Conservation (phyloP, 371 early-diverging fungal species). For the Catenaria anguillulae region DNA sequence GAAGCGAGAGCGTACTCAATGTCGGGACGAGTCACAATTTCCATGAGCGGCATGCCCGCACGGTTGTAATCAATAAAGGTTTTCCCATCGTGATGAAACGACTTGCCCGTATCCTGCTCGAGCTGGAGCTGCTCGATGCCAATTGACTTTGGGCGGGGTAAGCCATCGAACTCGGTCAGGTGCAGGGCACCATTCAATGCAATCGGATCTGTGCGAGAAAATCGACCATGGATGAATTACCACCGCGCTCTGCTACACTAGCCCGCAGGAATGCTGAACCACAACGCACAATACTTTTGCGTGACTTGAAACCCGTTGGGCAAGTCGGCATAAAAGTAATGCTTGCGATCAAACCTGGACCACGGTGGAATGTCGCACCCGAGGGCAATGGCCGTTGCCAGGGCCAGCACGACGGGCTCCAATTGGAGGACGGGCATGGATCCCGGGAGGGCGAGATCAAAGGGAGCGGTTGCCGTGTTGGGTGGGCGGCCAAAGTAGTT, state of each 20-base stretch:
- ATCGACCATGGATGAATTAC: neutral
- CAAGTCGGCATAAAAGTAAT: slow-evolving; percentile 84
- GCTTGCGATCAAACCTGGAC: slow-evolving; percentile 80
- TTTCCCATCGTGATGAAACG: slow-evolving; percentile 42
- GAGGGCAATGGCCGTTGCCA: slow-evolving; percentile 57
- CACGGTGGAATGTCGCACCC: slow-evolving; percentile 40
- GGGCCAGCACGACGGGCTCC: slow-evolving; percentile 51
- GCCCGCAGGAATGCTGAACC: too few relatives aligned
- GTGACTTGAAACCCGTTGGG: slow-evolving; percentile 90
- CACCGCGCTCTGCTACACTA: slow-evolving; percentile 35
- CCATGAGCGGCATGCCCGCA: slow-evolving; percentile 71
- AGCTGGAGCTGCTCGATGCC: slow-evolving; percentile 71
- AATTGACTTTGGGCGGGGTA: slow-evolving; percentile 28
- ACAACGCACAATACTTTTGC: too few relatives aligned
- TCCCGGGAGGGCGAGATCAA: slow-evolving; percentile 82
- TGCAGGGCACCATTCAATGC: slow-evolving; percentile 41
- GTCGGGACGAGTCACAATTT: slow-evolving; percentile 81
- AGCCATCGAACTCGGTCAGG: slow-evolving; percentile 37
- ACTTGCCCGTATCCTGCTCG: slow-evolving; percentile 88
- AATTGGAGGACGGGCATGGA: slow-evolving; percentile 52
- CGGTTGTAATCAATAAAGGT: slow-evolving; percentile 72
- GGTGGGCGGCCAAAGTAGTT: slow-evolving; percentile 36
- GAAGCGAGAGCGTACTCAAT: slow-evolving; percentile 14
- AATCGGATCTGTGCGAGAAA: slow-evolving; percentile 37
- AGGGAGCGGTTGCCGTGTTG: slow-evolving; percentile 52